Evolutionary conservation across 2,329 filamentous ascomycete genomes (phyloP), one percentile per base, ranked within the genome.

Genomic region (Beauveria medogensis): DNA sequence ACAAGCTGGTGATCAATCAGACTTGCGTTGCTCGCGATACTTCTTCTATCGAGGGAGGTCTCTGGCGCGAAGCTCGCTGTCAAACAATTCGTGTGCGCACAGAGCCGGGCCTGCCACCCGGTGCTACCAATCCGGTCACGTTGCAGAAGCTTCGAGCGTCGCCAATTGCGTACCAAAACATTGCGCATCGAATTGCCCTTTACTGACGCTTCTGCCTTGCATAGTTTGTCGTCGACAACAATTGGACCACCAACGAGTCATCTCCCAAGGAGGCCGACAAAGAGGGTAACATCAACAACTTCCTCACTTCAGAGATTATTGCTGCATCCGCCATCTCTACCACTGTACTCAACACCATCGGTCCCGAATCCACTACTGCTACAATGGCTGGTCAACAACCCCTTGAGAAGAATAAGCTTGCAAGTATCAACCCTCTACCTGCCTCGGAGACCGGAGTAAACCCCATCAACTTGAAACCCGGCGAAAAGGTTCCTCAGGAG

Each of bases 161-260:
- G 20, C 46, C 55, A 57, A 40, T 59, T 51, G 26, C 47, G 37
- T 48, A 26, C 22, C 20, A 22, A 8, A 50, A n/a, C 30, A 41
- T 37, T 24, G 34, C 44, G 24, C 47, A 44, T 24, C 34, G 9
- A 10, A 37, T 30, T 48, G n/a, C 24, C 18, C 18, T 41, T 26
- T 16, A 30, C 46, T 56, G 47, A 55, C 52, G 14, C 1, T 40
- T 51, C 24, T 20, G 24, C 12, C 24, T 37, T 57, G 44, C 69
- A 60, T 73, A 97, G 93, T 99, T 96, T 74, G 90, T 99, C 69
- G 93, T 97, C 67, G 91, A 99, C 82, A 91, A 90, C 67, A 84
- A 83, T 68, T 99, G 94, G 94, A 86, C 86, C 55, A 89, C 87
- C 73, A 92, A 97, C 75, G 85, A 87, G 68, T 85, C 86, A 62